Conservation (phyloP, 441 rosid species). For the Aquilaria agallochum region DNA sequence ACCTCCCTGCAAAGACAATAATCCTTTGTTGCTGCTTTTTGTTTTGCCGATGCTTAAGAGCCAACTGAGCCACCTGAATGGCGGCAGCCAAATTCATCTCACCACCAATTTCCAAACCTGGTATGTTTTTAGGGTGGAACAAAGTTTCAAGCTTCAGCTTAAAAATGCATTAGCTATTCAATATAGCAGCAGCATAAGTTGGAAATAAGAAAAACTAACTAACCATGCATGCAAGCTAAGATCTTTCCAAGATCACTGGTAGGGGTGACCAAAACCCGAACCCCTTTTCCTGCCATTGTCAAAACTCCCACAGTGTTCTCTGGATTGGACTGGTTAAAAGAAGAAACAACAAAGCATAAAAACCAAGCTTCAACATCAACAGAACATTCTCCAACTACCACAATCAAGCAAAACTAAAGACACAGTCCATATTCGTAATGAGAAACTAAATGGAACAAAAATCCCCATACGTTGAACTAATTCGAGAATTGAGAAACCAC, state of each 20-base stretch:
- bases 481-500: background rate
- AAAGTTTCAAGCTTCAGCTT: slow-evolving; percentile 2
- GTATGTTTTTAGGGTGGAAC: background rate
- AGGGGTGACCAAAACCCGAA: slow-evolving; percentile 83
- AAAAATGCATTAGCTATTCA: no score
- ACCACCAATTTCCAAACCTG: slow-evolving; percentile 90
- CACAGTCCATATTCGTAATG: no score
- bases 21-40: slow-evolving; percentile 95
- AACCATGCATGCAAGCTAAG: slow-evolving; percentile 90
- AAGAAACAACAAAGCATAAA: background rate
- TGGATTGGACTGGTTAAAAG: slow-evolving; percentile 64
- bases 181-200: background rate
- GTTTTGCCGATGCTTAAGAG: slow-evolving; percentile 97
- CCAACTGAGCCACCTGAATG: slow-evolving; percentile 88
- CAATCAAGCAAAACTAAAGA: slow-evolving; percentile 2
- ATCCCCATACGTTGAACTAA: background rate
- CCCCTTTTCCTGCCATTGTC: slow-evolving; percentile 95
- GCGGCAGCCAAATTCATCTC: slow-evolving; percentile 84
- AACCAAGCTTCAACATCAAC: background rate
- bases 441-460: background rate
- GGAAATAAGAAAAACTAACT: background rate
- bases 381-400: slow-evolving; percentile 2
- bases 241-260: slow-evolving; percentile 93
- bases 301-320: slow-evolving; percentile 88
- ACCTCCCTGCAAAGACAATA: slow-evolving; percentile 97